phyloP scores from a whole-genome alignment of 75 land plant genomes.

The Selaginella tamariscina region DNA sequence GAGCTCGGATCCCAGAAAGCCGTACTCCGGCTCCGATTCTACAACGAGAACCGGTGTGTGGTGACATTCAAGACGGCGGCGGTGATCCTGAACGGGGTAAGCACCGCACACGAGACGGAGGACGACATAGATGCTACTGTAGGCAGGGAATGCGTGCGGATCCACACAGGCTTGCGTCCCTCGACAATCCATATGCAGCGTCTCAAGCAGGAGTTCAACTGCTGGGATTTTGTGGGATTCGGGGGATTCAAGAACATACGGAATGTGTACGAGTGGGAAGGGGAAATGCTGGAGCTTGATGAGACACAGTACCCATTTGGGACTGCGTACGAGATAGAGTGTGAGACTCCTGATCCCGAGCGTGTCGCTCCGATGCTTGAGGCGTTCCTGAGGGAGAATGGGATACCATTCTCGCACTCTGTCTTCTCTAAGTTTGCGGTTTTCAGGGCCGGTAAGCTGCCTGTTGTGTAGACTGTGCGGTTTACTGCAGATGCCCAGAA shows the following conservation, averaged over 20 bases:
- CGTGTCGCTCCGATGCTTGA: slow-evolving; percentile 42
- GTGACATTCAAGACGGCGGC: slow-evolving; percentile 66
- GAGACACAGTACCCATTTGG: slow-evolving; percentile 76
- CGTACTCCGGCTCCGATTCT: slow-evolving; percentile 82
- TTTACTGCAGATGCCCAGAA: no score
- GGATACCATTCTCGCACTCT: slow-evolving; percentile 46
- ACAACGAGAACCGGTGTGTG: slow-evolving; percentile 55
- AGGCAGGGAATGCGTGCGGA: slow-evolving; percentile 55
- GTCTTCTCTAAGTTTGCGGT: slow-evolving; percentile 57
- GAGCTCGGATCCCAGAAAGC: slow-evolving; percentile 38
- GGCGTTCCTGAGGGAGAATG: slow-evolving; percentile 43
- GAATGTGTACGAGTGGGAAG: slow-evolving; percentile 68
- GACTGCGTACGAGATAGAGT: slow-evolving; percentile 71
- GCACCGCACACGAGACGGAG: slow-evolving; percentile 69
- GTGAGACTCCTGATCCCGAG: slow-evolving; percentile 77
- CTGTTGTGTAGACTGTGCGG: no score
- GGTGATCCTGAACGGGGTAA: slow-evolving; percentile 43
- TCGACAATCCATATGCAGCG: slow-evolving; percentile 26
- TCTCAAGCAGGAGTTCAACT: slow-evolving; percentile 39
- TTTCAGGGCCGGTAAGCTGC: slow-evolving; percentile 67
- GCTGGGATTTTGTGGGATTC: slow-evolving; percentile 43
- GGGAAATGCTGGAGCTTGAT: slow-evolving; percentile 66
- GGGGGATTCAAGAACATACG: slow-evolving; percentile 87
- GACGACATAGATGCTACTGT: slow-evolving; percentile 50
- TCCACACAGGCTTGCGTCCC: slow-evolving; percentile 29